A percentile compares a stretch with the other conserved stretches of the same genome.
phyloP scores from a whole-genome alignment of 164 flowering plant genomes.

The Nymphaea thermarum region DNA sequence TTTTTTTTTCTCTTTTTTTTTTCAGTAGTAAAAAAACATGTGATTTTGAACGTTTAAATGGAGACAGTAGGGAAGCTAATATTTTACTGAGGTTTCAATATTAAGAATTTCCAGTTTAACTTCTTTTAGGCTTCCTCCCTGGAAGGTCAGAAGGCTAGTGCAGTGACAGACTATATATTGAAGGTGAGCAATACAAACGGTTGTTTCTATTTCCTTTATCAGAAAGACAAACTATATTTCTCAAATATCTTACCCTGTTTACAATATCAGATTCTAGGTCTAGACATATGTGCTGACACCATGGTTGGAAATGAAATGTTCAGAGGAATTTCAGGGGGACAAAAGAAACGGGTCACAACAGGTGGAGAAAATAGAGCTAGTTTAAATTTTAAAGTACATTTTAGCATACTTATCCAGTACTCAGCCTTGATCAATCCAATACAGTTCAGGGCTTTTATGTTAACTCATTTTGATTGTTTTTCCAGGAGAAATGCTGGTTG shows the following conservation, averaged over 20 bases:
- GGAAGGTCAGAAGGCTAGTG: conserved; percentile 17
- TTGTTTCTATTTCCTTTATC: background rate
- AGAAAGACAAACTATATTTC: background rate
- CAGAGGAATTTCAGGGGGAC: conserved; percentile 32
- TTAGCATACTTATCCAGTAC: too few relatives aligned
- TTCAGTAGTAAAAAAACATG: too few relatives aligned
- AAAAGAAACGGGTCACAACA: conserved; percentile 29
- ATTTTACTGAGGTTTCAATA: background rate
- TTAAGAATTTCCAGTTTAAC: too few relatives aligned
- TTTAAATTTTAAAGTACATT: background rate
- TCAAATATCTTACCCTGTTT: background rate
- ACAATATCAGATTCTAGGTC: conserved; percentile 20
- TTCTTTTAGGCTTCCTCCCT: conserved; percentile 14
- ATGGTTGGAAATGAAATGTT: conserved; percentile 25
- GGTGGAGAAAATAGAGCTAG: conserved; percentile 7
- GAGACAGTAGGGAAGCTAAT: background rate
- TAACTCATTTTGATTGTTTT: background rate
- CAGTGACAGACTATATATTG: conserved; percentile 18
- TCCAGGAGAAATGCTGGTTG: conserved; percentile 11
- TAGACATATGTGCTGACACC: conserved; percentile 25
- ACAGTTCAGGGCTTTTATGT: too few relatives aligned
- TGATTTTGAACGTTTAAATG: too few relatives aligned
- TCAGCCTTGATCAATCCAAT: too few relatives aligned
- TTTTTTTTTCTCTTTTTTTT: too few relatives aligned
- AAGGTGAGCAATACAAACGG: conserved; percentile 8